phyloP scores from a whole-genome alignment of 2,329 filamentous ascomycete species.

The Nemania bipapillata region DNA sequence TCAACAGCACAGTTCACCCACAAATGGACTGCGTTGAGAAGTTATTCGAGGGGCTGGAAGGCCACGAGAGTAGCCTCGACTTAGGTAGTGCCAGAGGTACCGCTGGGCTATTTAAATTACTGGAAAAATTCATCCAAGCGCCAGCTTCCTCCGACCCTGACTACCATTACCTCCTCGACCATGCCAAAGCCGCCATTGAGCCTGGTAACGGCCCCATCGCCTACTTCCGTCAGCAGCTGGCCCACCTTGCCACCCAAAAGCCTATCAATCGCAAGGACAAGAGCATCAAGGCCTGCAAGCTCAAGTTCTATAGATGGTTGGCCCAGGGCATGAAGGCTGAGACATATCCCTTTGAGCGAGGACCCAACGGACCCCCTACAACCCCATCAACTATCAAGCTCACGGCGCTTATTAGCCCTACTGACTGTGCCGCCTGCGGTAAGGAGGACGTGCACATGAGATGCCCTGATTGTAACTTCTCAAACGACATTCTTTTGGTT shows the following conservation, averaged over 20 bases:
- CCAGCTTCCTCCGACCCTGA: slow-evolving; percentile 25
- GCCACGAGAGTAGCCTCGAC: neutral
- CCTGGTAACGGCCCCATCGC: too few species aligned
- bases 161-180: slow-evolving; percentile 14
- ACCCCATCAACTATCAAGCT: slow-evolving; percentile 18
- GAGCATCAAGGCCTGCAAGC: slow-evolving; percentile 30
- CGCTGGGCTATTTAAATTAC: neutral
- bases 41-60: slow-evolving; percentile 6
- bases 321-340: slow-evolving; percentile 32
- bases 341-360: slow-evolving; percentile 21
- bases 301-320: slow-evolving; percentile 36
- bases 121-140: neutral
- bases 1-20: neutral
- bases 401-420: neutral
- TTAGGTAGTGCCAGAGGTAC: neutral
- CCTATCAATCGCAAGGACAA: slow-evolving; percentile 22
- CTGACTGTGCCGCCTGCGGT: slow-evolving; percentile 24
- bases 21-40: slow-evolving; percentile 16
- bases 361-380: neutral
- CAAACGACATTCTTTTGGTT: slow-evolving; percentile 17
- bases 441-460: slow-evolving; percentile 27
- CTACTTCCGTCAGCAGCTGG: slow-evolving; percentile 31
- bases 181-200: neutral
- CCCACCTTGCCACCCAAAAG: slow-evolving; percentile 22
- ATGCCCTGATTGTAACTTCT: slow-evolving; percentile 28